Evolutionary conservation across 176 grass and related monocot genomes (phyloP).

Genomic region (Cenchrus americanus): DNA sequence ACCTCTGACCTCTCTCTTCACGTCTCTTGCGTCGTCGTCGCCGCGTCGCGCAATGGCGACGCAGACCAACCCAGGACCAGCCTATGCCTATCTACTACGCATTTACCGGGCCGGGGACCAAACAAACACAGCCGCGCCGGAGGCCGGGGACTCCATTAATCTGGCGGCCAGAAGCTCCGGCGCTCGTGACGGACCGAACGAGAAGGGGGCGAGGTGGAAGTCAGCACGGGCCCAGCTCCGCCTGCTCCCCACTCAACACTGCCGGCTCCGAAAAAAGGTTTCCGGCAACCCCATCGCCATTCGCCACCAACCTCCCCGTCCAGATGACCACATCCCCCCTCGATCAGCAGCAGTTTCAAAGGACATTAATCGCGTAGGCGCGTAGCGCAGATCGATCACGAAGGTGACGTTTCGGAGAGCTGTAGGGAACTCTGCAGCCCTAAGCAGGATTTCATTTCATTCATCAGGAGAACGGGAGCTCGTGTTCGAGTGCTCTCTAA

Average conservation of each 20-base stretch:
- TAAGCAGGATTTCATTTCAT: neutral
- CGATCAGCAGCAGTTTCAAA: neutral
- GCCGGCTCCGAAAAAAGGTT: neutral
- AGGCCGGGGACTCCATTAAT: neutral
- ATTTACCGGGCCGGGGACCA: neutral
- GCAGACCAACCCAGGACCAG: neutral
- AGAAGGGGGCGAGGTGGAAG: neutral
- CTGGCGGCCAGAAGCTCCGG: neutral
- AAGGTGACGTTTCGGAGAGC: neutral
- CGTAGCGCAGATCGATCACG: neutral
- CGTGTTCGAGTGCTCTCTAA: constrained; percentile 7
- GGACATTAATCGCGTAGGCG: neutral
- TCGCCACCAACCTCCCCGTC: neutral
- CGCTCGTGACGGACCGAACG: neutral
- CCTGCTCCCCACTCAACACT: neutral
- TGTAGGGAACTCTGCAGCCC: too few species aligned
- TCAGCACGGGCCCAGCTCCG: neutral
- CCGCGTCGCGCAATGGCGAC: neutral
- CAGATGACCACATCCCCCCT: neutral
- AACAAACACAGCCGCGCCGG: neutral
- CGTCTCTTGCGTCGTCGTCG: too few species aligned
- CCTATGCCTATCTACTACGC: neutral
- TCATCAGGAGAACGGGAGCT: too few species aligned
- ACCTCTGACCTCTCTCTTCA: neutral
- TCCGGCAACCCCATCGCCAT: neutral